phyloP scores from a whole-genome alignment of 2,329 filamentous ascomycete genomes.

The Ophidiomyces ophidiicola region DNA sequence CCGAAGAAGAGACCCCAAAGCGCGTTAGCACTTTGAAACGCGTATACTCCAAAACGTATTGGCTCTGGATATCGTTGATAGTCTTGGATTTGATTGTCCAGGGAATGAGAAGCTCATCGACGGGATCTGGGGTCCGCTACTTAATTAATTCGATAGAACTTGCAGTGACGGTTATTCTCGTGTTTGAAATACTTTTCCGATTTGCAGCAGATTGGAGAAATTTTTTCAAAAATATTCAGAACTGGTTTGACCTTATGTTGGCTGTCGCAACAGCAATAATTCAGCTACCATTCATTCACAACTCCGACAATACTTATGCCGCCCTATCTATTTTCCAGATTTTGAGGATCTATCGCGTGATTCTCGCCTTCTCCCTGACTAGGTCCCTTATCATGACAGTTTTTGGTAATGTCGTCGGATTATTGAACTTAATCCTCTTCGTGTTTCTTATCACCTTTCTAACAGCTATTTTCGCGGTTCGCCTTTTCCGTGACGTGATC shows the following conservation, averaged over 20 bases:
- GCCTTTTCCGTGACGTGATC: slow-evolving; percentile 82
- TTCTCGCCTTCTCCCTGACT: slow-evolving; percentile 78
- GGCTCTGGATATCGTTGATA: slow-evolving; percentile 72
- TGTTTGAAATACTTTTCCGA: slow-evolving; percentile 70
- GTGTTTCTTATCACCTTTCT: slow-evolving; percentile 93
- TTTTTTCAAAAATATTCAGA: slow-evolving; percentile 62
- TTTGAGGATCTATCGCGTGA: slow-evolving; percentile 77
- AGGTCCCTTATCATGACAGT: slow-evolving; percentile 75
- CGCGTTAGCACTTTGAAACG: slow-evolving; percentile 47
- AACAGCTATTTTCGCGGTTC: slow-evolving; percentile 81
- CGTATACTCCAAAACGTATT: slow-evolving; percentile 59
- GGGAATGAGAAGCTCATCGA: slow-evolving; percentile 61
- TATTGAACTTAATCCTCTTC: slow-evolving; percentile 88
- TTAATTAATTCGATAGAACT: slow-evolving; percentile 65
- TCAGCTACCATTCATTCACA: slow-evolving; percentile 66
- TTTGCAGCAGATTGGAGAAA: slow-evolving; percentile 66
- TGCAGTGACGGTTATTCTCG: slow-evolving; percentile 62
- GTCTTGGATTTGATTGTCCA: slow-evolving; percentile 68
- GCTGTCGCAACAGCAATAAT: slow-evolving; percentile 75
- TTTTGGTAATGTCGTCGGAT: slow-evolving; percentile 80
- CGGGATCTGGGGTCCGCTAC: slow-evolving; percentile 47
- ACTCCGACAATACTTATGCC: slow-evolving; percentile 59
- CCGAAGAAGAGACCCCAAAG: slow-evolving; percentile 25
- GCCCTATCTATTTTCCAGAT: slow-evolving; percentile 94
- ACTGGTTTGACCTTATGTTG: slow-evolving; percentile 68